Percentiles rank a stretch among this genome's conserved stretches.
phyloP scores from a whole-genome alignment of 192 early-diverging fungal species.

The Coemansia sp. region DNA sequence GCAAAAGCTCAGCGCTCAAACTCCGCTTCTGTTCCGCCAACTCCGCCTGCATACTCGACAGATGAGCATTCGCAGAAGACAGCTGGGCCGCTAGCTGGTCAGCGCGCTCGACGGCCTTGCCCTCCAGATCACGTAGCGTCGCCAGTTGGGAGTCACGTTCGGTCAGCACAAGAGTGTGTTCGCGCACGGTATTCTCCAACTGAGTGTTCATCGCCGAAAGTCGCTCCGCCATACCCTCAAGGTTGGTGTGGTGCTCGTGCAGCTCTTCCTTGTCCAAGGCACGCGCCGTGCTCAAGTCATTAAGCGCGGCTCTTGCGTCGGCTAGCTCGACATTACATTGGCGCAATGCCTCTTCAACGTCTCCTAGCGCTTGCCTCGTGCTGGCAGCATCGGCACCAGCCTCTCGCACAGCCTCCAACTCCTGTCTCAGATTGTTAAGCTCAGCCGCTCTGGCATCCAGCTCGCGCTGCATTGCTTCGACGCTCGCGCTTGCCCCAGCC shows the following conservation, averaged over 20 bases:
- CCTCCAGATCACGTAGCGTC: neutral
- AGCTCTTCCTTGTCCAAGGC: neutral
- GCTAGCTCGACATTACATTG: constrained; percentile 1
- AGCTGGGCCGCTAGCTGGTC: constrained; percentile 17
- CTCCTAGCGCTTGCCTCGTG: neutral
- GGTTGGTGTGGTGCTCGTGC: neutral
- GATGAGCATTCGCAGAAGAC: neutral
- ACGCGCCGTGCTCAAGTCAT: neutral
- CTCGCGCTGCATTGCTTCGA: neutral
- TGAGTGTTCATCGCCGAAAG: neutral
- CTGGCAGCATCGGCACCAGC: neutral
- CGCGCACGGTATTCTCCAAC: neutral
- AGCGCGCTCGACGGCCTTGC: constrained; percentile 2
- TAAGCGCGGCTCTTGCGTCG: neutral
- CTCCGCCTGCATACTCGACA: constrained; percentile 1
- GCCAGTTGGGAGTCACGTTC: neutral
- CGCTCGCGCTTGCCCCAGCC: neutral
- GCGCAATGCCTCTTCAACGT: neutral
- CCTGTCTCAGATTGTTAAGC: neutral
- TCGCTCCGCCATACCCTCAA: neutral
- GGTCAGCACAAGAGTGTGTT: neutral
- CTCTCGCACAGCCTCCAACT: neutral
- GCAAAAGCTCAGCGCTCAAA: neutral
- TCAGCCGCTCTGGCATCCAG: neutral
- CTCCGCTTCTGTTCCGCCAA: neutral